phyloP scores from a whole-genome alignment of 495 filamentous ascomycete species.

The Neurospora sp. region DNA sequence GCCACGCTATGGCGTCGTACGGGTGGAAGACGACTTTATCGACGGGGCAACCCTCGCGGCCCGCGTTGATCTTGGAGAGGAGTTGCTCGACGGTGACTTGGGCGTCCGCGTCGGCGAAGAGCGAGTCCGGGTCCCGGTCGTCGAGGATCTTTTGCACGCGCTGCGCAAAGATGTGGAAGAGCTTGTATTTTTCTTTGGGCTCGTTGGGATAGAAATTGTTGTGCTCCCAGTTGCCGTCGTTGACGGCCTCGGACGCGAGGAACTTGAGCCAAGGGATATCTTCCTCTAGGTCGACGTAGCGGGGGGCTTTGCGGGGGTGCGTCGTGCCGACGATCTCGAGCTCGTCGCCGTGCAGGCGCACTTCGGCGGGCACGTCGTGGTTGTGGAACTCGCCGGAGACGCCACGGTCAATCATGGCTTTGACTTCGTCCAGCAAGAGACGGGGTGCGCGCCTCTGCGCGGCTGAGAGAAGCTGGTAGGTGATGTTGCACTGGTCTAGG shows the following conservation, averaged over 20 bases:
- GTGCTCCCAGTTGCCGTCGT: slow-evolving; percentile 8
- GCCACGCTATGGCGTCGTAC: slow-evolving; percentile 17
- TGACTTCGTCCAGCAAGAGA: slow-evolving; percentile 1
- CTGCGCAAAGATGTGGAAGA: slow-evolving; percentile 20
- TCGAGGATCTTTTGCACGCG: slow-evolving; percentile 20
- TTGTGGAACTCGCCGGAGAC: neutral
- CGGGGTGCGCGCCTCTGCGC: neutral
- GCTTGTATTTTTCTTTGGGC: slow-evolving; percentile 9
- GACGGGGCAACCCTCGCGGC: slow-evolving; percentile 1
- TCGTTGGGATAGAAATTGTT: slow-evolving; percentile 1
- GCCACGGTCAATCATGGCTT: neutral
- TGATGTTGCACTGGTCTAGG: slow-evolving; percentile 2
- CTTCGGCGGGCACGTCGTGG: neutral
- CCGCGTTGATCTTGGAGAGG: slow-evolving; percentile 17
- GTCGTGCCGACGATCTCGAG: neutral
- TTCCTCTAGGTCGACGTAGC: neutral
- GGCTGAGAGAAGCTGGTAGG: slow-evolving; percentile 3
- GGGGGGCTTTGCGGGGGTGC: neutral
- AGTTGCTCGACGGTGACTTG: slow-evolving; percentile 16
- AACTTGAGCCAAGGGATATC: slow-evolving; percentile 18
- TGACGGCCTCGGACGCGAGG: slow-evolving; percentile 8
- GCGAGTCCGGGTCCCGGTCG: slow-evolving; percentile 9
- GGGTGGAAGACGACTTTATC: slow-evolving; percentile 13
- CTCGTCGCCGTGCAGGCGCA: neutral
- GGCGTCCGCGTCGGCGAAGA: slow-evolving; percentile 6